Percentiles rank a stretch among this genome's conserved stretches.
phyloP scores from a whole-genome alignment of 805 yeast genomes.

The Nakazawaea laoshanensis region DNA sequence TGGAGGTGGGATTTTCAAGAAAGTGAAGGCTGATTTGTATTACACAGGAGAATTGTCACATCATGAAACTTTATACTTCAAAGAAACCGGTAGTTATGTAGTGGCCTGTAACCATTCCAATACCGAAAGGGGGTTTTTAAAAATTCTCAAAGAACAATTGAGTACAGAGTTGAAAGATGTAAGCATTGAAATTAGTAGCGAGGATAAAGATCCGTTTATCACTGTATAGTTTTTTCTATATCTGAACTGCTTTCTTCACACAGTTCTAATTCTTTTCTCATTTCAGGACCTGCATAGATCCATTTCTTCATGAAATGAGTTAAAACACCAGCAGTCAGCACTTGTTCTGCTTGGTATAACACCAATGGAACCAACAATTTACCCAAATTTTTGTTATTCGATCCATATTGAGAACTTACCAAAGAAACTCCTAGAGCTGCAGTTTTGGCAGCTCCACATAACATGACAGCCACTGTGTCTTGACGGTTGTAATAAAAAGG shows the following conservation, averaged over 20 bases:
- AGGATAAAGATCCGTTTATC: conserved; percentile 59
- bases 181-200: conserved; percentile 38
- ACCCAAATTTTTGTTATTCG: conserved; percentile 52
- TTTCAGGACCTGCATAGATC: conserved; percentile 32
- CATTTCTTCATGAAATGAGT: conserved; percentile 62
- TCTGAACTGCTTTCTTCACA: neutral
- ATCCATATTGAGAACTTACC: conserved; percentile 66
- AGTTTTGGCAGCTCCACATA: conserved; percentile 90
- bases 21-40: conserved; percentile 57
- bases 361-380: conserved; percentile 74
- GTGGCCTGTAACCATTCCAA: conserved; percentile 84
- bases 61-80: conserved; percentile 72
- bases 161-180: conserved; percentile 29
- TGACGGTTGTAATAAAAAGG: conserved; percentile 66
- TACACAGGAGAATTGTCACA: conserved; percentile 93
- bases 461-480: conserved; percentile 73
- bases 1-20: conserved; percentile 70
- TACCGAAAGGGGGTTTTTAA: conserved; percentile 82
- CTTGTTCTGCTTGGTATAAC: conserved; percentile 82
- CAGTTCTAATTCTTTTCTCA: conserved; percentile 9
- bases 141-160: conserved; percentile 42
- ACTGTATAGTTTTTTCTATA: neutral
- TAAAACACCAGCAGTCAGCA: conserved; percentile 67
- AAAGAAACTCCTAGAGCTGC: conserved; percentile 88
- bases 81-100: conserved; percentile 65